These are phyloP conservation scores for Penicillium griseofulvum DNA, from an alignment of 2,329 filamentous ascomycete genomes.

Conservation along the genomic window DNA sequence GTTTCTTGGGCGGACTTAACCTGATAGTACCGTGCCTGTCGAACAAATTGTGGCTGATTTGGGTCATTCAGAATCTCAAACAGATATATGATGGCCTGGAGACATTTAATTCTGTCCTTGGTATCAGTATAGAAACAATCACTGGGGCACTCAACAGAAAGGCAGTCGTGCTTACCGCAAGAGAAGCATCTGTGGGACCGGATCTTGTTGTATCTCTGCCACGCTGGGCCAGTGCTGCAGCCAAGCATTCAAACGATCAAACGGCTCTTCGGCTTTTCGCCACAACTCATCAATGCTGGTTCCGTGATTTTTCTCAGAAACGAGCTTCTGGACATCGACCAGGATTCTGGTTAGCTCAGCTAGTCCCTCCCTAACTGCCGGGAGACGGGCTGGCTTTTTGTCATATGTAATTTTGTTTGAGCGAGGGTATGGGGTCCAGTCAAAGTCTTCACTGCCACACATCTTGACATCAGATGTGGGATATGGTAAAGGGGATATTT, in stretches of 20 bases:
- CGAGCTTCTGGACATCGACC: constrained; percentile 25
- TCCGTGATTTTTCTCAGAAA: constrained; percentile 17
- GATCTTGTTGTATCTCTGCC: constrained; percentile 15
- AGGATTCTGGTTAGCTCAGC: constrained; percentile 24
- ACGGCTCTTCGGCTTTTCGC: constrained; percentile 16
- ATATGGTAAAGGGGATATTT: constrained; percentile 15
- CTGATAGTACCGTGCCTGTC: constrained; percentile 17
- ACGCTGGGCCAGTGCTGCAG: constrained; percentile 20
- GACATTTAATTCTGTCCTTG: constrained; percentile 27
- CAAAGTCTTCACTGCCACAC: constrained; percentile 16
- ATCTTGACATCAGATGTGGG: constrained; percentile 19
- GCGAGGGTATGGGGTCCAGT: constrained; percentile 36
- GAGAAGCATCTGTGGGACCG: constrained; percentile 28
- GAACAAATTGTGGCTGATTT: constrained; percentile 8
- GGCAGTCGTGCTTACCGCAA: constrained; percentile 27
- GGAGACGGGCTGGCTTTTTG: constrained; percentile 28
- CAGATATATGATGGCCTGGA: constrained; percentile 28
- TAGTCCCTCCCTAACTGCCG: constrained; percentile 22
- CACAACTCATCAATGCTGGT: constrained; percentile 17
- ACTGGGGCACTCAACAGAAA: not conserved
- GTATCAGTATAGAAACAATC: constrained; percentile 10
- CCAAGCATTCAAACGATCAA: constrained; percentile 25
- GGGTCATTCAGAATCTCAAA: constrained; percentile 24
- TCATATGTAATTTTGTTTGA: constrained; percentile 28
- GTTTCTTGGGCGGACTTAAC: constrained; percentile 25